Percentiles rank a stretch among this genome's conserved stretches.
Conservation (phyloP, 225 moss, liverwort and hornwort species). For the Polytrichum formosum region DNA sequence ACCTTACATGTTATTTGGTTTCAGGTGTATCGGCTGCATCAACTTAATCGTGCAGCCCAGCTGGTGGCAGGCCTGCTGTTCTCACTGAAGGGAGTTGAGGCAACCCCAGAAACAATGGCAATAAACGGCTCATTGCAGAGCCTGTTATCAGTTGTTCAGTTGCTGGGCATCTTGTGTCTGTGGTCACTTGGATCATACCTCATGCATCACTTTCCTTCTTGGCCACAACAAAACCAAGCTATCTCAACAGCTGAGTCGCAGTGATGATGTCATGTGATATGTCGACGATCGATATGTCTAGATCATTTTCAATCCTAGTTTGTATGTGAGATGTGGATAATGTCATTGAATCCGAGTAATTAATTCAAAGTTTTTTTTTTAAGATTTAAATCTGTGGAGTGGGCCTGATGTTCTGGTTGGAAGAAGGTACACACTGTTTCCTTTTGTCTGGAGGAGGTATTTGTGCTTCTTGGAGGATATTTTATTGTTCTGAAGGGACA, state of each 20-base stretch:
- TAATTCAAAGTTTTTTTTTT: too few relatives aligned
- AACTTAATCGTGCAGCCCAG: conserved; percentile 95
- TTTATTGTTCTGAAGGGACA: too few relatives aligned
- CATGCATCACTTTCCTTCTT: conserved; percentile 79
- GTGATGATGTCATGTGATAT: background rate
- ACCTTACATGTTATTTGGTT: background rate
- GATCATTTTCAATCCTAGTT: too few relatives aligned
- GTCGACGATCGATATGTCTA: too few relatives aligned
- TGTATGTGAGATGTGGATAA: too few relatives aligned
- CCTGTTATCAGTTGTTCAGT: conserved; percentile 75
- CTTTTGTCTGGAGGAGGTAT: too few relatives aligned
- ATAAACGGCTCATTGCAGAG: conserved; percentile 91
- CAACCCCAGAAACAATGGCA: conserved; percentile 87
- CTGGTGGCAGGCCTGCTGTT: conserved; percentile 94
- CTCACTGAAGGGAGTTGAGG: conserved; percentile 87
- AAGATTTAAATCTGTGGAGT: too few relatives aligned
- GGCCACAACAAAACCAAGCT: conserved; percentile 38
- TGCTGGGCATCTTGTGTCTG: conserved; percentile 83
- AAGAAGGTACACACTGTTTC: too few relatives aligned
- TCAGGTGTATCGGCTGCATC: conserved; percentile 96
- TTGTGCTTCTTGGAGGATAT: too few relatives aligned
- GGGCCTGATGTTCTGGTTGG: too few relatives aligned
- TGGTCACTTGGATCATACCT: conserved; percentile 94
- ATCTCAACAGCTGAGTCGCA: conserved; percentile 41
- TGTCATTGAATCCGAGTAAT: too few relatives aligned